Evolutionary conservation across 1,139 yeast species (phyloP), one percentile per base, ranked within the genome.

Genomic region (Casaregolazyma suthepensis): DNA sequence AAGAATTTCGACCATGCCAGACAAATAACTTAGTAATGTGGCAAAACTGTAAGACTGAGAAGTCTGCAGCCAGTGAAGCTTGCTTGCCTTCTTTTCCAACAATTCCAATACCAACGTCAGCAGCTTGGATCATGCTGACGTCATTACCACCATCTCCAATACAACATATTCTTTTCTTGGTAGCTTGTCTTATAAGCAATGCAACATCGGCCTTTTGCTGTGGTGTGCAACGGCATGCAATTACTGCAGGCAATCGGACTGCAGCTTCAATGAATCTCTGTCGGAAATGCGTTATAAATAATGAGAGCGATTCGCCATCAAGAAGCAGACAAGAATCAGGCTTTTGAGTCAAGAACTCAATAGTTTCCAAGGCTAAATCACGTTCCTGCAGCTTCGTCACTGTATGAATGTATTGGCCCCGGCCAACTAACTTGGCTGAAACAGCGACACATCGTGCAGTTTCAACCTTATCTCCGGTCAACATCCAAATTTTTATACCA

Each of bases 121-220:
- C 99, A 62, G 95, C 87, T 71, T 93, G 99, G 62, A 94, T 94
- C 99, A 94, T 94, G 63, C 96, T 87, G 42, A 94, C 99, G 70
- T 94, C 99, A 65, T 94, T 94, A 62, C 99, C 99, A 61, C 99
- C 99, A 70, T 94, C 99, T 51, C 99, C 99, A 63, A 94, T 94
- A 67, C 99, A 93, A 62, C 98, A 91, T 2, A 91, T 97, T 52
- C 99, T 75, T 65, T 88, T 89, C 5, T 89, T 87, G 0, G 99
- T 93, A 38, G 80, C 72, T 56, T 80, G 80, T 61, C 91, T 80
- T 59, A 94, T 94, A 59, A 85, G 74, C 20, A 80, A 66, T 0
- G 99, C 97, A 52, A 94, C 88, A 66, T 94, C 98, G 0, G 99
- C 99, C 69, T 94, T 94, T 66, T 94, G 99, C 68, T 94, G 99